These are phyloP conservation scores for Hericium alpestre DNA, from an alignment of 768 basidiomycete species.

Conservation along the genomic window DNA sequence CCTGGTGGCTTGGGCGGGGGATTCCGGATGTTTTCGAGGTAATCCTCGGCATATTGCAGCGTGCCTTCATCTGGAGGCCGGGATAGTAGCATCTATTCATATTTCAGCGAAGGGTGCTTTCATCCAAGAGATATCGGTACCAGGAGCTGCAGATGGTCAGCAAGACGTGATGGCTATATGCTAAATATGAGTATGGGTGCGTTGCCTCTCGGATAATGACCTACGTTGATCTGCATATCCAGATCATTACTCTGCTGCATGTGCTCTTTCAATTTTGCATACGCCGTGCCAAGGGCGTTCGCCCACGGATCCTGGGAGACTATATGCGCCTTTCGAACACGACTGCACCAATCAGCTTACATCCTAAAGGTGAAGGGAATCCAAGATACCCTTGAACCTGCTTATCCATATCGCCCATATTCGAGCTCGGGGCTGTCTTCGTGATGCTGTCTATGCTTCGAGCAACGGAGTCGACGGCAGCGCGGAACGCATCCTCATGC, in stretches of 20 bases:
- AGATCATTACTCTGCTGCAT: slow-evolving; percentile 43
- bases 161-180: slow-evolving; percentile 43
- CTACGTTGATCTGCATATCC: slow-evolving; percentile 57
- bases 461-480: slow-evolving; percentile 44
- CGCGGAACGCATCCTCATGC: slow-evolving; percentile 34
- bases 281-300: slow-evolving; percentile 47
- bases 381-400: slow-evolving; percentile 43
- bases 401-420: slow-evolving; percentile 44
- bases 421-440: slow-evolving; percentile 47
- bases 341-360: slow-evolving; percentile 27
- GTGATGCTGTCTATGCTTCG: slow-evolving; percentile 48
- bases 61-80: slow-evolving; percentile 39
- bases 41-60: slow-evolving; percentile 40
- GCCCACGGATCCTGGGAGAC: slow-evolving; percentile 53
- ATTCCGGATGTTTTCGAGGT: slow-evolving; percentile 36
- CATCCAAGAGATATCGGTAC: slow-evolving; percentile 24
- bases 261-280: slow-evolving; percentile 39
- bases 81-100: slow-evolving; percentile 44
- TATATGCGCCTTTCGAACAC: slow-evolving; percentile 58
- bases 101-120: not conserved
- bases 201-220: not conserved
- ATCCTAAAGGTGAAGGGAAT: not conserved
- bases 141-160: slow-evolving; percentile 64
- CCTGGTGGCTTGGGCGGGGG: slow-evolving; percentile 27
- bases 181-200: not conserved